A percentile compares a stretch with the other conserved stretches of the same genome.
Evolutionary conservation across 2,329 filamentous ascomycete genomes (phyloP).

Genomic region (Falciphora oryzae): DNA sequence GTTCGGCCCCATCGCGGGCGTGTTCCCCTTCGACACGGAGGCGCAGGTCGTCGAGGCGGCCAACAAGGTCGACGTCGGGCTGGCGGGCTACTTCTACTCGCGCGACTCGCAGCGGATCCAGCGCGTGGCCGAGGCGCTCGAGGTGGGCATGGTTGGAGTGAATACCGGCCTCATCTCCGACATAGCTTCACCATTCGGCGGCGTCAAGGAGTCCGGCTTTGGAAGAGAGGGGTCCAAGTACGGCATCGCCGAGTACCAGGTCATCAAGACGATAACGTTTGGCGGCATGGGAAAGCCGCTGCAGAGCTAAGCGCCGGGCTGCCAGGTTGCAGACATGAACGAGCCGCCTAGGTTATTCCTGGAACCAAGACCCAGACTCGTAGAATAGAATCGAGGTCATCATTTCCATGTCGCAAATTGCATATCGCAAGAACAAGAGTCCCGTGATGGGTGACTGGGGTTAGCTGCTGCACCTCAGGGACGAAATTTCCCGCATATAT

Average conservation of each 20-base stretch:
- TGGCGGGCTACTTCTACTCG: slow-evolving; percentile 93
- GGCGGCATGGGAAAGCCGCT: slow-evolving; percentile 52
- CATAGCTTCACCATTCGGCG: slow-evolving; percentile 61
- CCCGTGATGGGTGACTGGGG: neutral
- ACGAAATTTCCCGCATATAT: neutral
- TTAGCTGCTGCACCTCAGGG: too few relatives aligned
- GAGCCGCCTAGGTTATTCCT: too few relatives aligned
- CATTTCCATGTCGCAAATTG: neutral
- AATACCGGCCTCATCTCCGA: slow-evolving; percentile 67
- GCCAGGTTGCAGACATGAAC: neutral
- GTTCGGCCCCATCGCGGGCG: slow-evolving; percentile 85
- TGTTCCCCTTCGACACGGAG: slow-evolving; percentile 86
- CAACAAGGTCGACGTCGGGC: slow-evolving; percentile 76
- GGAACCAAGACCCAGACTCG: too few relatives aligned
- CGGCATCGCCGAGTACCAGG: slow-evolving; percentile 69
- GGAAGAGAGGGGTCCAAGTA: slow-evolving; percentile 74
- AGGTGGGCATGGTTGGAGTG: slow-evolving; percentile 83
- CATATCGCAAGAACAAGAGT: neutral
- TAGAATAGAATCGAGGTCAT: neutral
- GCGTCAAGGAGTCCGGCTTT: slow-evolving; percentile 77
- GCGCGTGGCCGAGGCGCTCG: slow-evolving; percentile 62
- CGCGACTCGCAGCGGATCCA: slow-evolving; percentile 52
- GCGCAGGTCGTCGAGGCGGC: slow-evolving; percentile 80
- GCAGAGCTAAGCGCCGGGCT: slow-evolving; percentile 31
- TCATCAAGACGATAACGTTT: slow-evolving; percentile 62